These are phyloP conservation scores for Aureobasidium melanogenum DNA, from an alignment of 2,329 filamentous ascomycete species.

Conservation along the genomic window DNA sequence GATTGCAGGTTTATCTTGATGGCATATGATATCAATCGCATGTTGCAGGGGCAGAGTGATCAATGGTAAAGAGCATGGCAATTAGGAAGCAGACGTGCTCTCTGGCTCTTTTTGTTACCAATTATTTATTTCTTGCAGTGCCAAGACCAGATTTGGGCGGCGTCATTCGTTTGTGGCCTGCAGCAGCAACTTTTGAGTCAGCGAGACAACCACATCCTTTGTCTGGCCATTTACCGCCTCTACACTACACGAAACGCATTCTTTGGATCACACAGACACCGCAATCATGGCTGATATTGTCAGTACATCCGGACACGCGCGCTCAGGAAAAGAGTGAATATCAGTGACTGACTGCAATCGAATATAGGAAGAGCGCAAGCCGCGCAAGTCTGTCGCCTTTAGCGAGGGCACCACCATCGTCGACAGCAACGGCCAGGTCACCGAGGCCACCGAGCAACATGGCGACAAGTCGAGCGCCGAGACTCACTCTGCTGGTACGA, in stretches of 20 bases:
- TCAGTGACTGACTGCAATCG: slow-evolving; percentile 11
- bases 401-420: slow-evolving; percentile 81
- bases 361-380: slow-evolving; percentile 52
- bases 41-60: too few relatives aligned
- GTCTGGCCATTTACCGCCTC: neutral
- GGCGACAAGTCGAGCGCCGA: slow-evolving; percentile 73
- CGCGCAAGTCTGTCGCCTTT: slow-evolving; percentile 90
- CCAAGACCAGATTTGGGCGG: slow-evolving; percentile 1
- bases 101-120: neutral
- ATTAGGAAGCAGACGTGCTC: too few relatives aligned
- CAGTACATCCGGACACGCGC: slow-evolving; percentile 15
- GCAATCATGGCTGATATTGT: slow-evolving; percentile 45
- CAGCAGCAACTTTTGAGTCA: slow-evolving; percentile 10
- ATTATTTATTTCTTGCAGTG: neutral
- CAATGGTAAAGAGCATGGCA: neutral
- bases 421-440: slow-evolving; percentile 80
- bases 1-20: too few relatives aligned
- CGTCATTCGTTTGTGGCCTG: slow-evolving; percentile 7
- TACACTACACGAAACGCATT: neutral
- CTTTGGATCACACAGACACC: slow-evolving; percentile 15
- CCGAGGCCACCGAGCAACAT: slow-evolving; percentile 57
- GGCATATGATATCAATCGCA: too few relatives aligned
- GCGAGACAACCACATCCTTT: neutral
- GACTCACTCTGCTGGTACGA: slow-evolving; percentile 51
- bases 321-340: neutral